Base-by-base conservation (phyloP, 2,329 filamentous ascomycete species). In the Rosellinia necatrix region DNA sequence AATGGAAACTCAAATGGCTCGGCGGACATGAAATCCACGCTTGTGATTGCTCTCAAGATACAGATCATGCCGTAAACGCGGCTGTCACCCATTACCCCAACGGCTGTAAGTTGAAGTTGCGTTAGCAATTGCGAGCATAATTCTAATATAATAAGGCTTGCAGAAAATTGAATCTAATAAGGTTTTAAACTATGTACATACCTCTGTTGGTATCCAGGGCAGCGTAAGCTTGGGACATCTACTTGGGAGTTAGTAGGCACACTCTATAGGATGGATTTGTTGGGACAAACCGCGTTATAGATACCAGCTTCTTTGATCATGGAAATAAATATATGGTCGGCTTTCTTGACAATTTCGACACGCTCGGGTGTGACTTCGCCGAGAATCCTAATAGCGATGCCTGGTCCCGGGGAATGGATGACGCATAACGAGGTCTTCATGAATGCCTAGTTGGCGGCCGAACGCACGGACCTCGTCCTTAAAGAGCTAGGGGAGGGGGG, bases 301-400 rank as follows among this genome's bases (percentile, higher is more conserved):
- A 92, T 72, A 9, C 89, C 89, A 0, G 87, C 87, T 53, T 83
- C 82, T 66, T 78, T 80, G 74, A 93, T 92, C 80, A 87, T 86
- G 60, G 81, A 80, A 64, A 92, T 91, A 75, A 90, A 92, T 68
- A 93, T 92, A 32, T 61, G 53, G 32, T 63, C 90, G 1, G 89
- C 90, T 70, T 89, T 78, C n/a, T 90, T 78, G 2, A 85, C 90
- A 61, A 96, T 94, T 52, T 85, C 84, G 13, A 96, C 88, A 37
- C 88, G 84, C 70, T 92, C 89, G 2, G 80, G 81, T 1, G 90
- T 96, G 12, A 96, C 87, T 65, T 96, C 92, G 30, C 92, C 92
- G 1, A 96, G 78, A 58, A 96, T 88, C 49, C 90, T 82, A 64
- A 94, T 89, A 12, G 83, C 91, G 58, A 96, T 85, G 48, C 75